Evolutionary conservation across 352 stramenopile species (phyloP).

Genomic region (Globisporangium middletonii): DNA sequence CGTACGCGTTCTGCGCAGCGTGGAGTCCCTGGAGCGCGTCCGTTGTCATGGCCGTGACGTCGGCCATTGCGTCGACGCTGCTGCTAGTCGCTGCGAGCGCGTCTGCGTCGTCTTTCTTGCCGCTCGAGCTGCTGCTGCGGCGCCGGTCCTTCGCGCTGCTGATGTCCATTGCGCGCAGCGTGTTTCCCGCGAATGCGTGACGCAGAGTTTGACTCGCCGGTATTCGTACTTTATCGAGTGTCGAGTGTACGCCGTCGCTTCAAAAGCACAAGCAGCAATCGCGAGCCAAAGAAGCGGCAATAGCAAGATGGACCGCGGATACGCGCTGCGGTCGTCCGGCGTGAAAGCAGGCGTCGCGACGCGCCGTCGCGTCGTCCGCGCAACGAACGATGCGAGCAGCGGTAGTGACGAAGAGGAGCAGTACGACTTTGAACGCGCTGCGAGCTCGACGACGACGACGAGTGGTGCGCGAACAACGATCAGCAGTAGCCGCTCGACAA

Average conservation of each 20-base stretch:
- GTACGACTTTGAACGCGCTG: constrained; percentile 10
- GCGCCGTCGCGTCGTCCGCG: constrained; percentile 4
- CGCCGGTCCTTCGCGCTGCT: constrained; percentile 7
- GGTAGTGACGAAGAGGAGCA: constrained; percentile 3
- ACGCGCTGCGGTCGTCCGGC: constrained; percentile 26
- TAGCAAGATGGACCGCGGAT: constrained; percentile 15
- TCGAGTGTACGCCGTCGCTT: not conserved
- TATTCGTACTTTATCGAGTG: not conserved
- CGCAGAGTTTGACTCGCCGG: not conserved
- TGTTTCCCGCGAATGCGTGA: not conserved
- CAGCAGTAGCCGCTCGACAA: not conserved
- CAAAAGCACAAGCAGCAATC: no score
- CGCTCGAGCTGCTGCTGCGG: constrained; percentile 15
- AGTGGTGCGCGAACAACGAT: not conserved
- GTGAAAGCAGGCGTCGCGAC: constrained; percentile 2
- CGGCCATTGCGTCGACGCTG: constrained; percentile 8
- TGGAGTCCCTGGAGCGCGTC: constrained; percentile 22
- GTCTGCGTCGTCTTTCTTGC: constrained; percentile 8
- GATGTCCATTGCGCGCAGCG: constrained; percentile 4
- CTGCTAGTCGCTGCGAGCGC: constrained; percentile 1
- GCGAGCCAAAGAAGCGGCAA: not conserved
- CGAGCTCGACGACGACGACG: not conserved
- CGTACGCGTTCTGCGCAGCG: constrained; percentile 28
- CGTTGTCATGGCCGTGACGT: constrained; percentile 10
- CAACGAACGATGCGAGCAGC: not conserved